Conservation (phyloP, 2,329 filamentous ascomycete genomes). For the Fusarium nisikadoi region DNA sequence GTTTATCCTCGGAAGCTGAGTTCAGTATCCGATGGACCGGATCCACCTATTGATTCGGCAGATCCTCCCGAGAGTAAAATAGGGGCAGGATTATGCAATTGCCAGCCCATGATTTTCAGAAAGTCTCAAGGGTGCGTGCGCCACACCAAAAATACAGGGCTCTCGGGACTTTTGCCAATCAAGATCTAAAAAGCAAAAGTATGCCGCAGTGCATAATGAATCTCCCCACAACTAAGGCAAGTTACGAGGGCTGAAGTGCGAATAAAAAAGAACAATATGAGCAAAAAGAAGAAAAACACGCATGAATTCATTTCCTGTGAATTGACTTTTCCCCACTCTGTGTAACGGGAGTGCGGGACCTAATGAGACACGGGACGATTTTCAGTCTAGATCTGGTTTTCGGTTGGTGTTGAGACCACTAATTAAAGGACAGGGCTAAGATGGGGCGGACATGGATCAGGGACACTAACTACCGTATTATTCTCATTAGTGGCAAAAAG, state of each 20-base stretch:
- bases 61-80: accelerated
- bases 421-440: background rate
- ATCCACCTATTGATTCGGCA: too few relatives aligned
- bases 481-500: background rate
- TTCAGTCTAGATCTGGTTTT: background rate
- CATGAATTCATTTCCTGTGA: background rate
- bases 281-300: background rate
- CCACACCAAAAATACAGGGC: too few relatives aligned
- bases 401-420: background rate
- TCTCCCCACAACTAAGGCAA: too few relatives aligned
- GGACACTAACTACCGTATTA: background rate
- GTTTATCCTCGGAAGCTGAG: background rate
- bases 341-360: background rate
- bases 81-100: background rate
- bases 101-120: background rate
- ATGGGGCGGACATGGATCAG: background rate
- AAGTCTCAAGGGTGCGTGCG: too few relatives aligned
- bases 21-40: background rate
- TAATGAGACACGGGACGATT: background rate
- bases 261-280: too few relatives aligned
- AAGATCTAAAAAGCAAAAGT: background rate
- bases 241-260: background rate
- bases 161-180: background rate
- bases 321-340: background rate
- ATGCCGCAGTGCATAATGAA: background rate